phyloP scores from a whole-genome alignment of 768 basidiomycete genomes.

The Leccinellum albellum region DNA sequence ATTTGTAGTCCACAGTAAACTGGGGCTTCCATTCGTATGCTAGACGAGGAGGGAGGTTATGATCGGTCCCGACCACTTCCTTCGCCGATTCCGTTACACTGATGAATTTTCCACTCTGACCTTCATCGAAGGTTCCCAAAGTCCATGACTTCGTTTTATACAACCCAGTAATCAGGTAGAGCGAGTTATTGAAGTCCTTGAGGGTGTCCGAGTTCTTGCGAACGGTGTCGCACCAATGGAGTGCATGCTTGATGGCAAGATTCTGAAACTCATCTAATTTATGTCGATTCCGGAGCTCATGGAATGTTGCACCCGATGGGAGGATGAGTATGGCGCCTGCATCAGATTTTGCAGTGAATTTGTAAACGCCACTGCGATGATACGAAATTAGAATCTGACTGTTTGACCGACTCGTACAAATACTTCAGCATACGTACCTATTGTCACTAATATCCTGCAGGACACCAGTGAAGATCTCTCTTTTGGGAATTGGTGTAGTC shows the following conservation, averaged over 20 bases:
- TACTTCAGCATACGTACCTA: background rate
- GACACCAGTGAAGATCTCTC: background rate
- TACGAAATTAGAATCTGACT: background rate
- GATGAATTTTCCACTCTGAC: background rate
- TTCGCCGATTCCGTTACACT: background rate
- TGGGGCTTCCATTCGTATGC: background rate
- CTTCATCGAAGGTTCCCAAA: background rate
- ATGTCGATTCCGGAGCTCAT: background rate
- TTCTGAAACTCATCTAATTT: background rate
- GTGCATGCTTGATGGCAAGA: background rate
- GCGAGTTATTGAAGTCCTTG: background rate
- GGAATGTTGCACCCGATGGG: background rate
- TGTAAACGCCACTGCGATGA: background rate
- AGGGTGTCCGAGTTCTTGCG: background rate
- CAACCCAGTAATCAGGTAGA: slow-evolving; percentile 6
- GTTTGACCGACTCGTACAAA: no score
- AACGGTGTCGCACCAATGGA: background rate
- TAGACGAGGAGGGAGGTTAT: background rate
- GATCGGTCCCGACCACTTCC: background rate
- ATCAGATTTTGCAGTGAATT: background rate
- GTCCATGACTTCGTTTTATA: background rate
- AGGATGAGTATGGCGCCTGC: slow-evolving; percentile 6
- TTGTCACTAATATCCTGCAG: background rate
- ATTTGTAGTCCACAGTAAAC: background rate
- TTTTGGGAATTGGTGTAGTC: background rate